Evolutionary conservation across 2,329 filamentous ascomycete genomes (phyloP).

Genomic region (Myriosclerotinia curreyana): DNA sequence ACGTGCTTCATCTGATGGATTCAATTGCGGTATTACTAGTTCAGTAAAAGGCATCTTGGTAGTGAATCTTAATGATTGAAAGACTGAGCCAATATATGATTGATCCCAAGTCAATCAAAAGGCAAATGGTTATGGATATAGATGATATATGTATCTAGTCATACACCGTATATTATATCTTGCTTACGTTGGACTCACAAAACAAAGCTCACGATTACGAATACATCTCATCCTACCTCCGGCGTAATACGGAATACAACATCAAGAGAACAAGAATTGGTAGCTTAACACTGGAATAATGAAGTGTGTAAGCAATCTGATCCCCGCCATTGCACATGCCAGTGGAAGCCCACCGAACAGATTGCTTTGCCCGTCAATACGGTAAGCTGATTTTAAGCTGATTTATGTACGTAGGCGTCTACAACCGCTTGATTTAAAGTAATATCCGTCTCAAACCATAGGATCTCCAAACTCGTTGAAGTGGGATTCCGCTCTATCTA

Average conservation of each 20-base stretch:
- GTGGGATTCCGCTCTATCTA: not conserved
- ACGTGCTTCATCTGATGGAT: not conserved
- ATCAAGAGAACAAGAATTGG: too few species aligned
- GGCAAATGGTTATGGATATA: too few species aligned
- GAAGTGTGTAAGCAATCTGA: not conserved
- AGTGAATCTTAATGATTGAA: not conserved
- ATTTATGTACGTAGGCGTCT: too few species aligned
- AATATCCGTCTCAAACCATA: not conserved
- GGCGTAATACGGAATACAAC: not conserved
- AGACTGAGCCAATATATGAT: not conserved
- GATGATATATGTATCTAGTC: not conserved
- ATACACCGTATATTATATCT: not conserved
- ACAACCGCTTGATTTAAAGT: not conserved
- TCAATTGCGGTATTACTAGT: not conserved
- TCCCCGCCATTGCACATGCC: not conserved
- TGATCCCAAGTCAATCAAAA: not conserved
- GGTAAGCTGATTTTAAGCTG: not conserved
- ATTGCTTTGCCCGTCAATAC: not conserved
- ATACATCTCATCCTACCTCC: not conserved
- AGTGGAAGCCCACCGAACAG: not conserved
- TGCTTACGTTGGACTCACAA: not conserved
- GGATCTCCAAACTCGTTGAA: not conserved
- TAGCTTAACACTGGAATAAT: too few species aligned
- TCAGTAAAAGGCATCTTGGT: slow-evolving; percentile 12
- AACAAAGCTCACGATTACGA: not conserved